Base-by-base conservation (phyloP, 2,329 filamentous ascomycete genomes). In the Paraconiothyrium brasiliense region DNA sequence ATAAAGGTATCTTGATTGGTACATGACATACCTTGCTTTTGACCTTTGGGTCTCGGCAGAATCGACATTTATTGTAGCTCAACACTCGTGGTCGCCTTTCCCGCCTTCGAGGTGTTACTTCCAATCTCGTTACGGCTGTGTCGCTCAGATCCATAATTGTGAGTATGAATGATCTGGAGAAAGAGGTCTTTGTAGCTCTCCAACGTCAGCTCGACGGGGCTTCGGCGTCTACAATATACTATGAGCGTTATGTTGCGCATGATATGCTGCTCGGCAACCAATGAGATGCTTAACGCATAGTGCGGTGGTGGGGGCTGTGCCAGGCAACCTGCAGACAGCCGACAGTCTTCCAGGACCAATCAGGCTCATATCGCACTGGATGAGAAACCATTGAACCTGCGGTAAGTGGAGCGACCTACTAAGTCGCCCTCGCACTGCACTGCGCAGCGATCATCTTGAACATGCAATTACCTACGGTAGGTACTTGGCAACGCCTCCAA, bases 11-110 rank as follows among this genome's bases (percentile, higher is more conserved):
- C 20, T 44, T 9, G 16, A 4, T n/a, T 20, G 1, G 20, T 9
- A n/a, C 14, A 20, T 7, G 8, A 34, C 52, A 11, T 27, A 56
- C 54, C 20, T 47, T 56, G 20, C 27, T 48, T 22, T 56, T 48
- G n/a, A 56, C 54, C 20, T 56, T 56, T 10, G 30, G 54, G 27
- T 56, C 54, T 27, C 54, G n/a, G 14, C 54, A 56, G 13, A 56
- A 47, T 2, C n/a, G 24, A 11, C 54, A 56, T 39, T 56, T 56
- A 3, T 48, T 56, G 43, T 56, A 56, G n/a, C 30, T 56, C 20
- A 56, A 37, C 32, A 16, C 43, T 47, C 54, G 41, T 47, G 54
- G 43, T 27, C 37, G 30, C n/a, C 6, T 24, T 47, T 39, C 16
- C 34, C 35, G 35, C 10, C 32, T n/a, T 27, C 43, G 27, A 47